Percentiles rank a stretch among this genome's conserved stretches.
Evolutionary conservation across 2,329 filamentous ascomycete species (phyloP).

Genomic region (Colletotrichum eleusines): DNA sequence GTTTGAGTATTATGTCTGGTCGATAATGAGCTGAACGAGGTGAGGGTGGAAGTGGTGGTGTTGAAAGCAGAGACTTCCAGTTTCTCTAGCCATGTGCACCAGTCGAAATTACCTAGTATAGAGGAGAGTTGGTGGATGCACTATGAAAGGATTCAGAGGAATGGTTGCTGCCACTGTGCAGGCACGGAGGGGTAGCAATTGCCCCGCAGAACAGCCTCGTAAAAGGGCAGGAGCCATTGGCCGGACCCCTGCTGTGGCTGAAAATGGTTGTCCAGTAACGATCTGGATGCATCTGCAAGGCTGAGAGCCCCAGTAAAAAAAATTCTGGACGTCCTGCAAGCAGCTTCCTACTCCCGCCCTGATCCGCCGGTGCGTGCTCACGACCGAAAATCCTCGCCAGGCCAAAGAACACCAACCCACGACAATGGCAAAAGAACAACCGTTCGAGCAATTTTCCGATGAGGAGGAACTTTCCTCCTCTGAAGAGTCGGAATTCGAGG

Average conservation of each 20-base stretch:
- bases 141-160: neutral
- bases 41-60: too few relatives aligned
- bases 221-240: neutral
- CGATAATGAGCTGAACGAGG: too few relatives aligned
- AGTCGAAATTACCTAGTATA: too few relatives aligned
- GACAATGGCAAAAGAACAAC: constrained; percentile 43
- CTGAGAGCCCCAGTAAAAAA: constrained; percentile 37
- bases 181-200: neutral
- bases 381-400: constrained; percentile 18
- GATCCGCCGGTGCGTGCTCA: constrained; percentile 13
- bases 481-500: constrained; percentile 45
- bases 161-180: neutral
- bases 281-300: constrained; percentile 8
- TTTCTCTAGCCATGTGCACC: too few relatives aligned
- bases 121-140: too few relatives aligned
- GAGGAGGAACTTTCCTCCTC: constrained; percentile 38
- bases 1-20: too few relatives aligned
- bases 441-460: constrained; percentile 42
- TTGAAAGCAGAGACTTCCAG: too few relatives aligned
- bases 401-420: neutral
- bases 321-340: constrained; percentile 36
- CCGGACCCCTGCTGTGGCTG: neutral
- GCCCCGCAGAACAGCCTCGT: constrained; percentile 22
- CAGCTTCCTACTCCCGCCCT: constrained; percentile 3
- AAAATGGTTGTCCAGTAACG: neutral